phyloP scores from a whole-genome alignment of 2,329 filamentous ascomycete genomes.

The Pestalotiopsis fici region DNA sequence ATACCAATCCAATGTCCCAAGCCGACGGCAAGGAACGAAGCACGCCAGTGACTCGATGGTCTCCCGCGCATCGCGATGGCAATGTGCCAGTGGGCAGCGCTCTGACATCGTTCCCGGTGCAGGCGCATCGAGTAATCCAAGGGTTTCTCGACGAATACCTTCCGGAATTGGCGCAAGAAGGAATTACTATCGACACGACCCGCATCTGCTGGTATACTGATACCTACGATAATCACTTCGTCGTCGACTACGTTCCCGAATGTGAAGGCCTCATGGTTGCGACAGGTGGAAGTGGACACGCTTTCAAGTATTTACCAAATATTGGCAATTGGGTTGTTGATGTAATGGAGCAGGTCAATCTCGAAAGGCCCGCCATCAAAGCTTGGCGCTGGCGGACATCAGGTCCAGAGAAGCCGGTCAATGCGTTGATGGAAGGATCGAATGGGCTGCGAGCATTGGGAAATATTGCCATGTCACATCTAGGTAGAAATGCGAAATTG shows the following conservation, averaged over 20 bases:
- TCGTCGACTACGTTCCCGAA: constrained; percentile 41
- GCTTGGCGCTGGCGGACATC: constrained; percentile 21
- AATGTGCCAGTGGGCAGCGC: constrained; percentile 16
- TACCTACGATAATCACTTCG: constrained; percentile 54
- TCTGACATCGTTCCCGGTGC: constrained; percentile 24
- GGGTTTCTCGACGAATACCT: constrained; percentile 39
- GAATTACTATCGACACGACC: constrained; percentile 36
- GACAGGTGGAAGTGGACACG: constrained; percentile 63
- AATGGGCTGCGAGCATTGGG: constrained; percentile 14
- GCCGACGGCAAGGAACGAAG: constrained; percentile 30
- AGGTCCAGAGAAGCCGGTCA: constrained; percentile 2
- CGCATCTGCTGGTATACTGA: constrained; percentile 60
- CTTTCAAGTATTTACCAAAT: constrained; percentile 62
- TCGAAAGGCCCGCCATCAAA: constrained; percentile 26
- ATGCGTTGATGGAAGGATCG: constrained; percentile 21
- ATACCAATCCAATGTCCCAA: constrained; percentile 41
- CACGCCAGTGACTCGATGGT: constrained; percentile 40
- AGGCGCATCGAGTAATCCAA: constrained; percentile 27
- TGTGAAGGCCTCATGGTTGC: constrained; percentile 53
- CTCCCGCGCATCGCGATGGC: constrained; percentile 8
- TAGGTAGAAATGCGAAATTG: not conserved
- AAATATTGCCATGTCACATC: constrained; percentile 15
- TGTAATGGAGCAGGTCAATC: constrained; percentile 40
- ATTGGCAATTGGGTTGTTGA: constrained; percentile 57
- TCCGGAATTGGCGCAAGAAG: constrained; percentile 38